Evolutionary conservation across 495 filamentous ascomycete species (phyloP).

Genomic region (Glonium stellatum): DNA sequence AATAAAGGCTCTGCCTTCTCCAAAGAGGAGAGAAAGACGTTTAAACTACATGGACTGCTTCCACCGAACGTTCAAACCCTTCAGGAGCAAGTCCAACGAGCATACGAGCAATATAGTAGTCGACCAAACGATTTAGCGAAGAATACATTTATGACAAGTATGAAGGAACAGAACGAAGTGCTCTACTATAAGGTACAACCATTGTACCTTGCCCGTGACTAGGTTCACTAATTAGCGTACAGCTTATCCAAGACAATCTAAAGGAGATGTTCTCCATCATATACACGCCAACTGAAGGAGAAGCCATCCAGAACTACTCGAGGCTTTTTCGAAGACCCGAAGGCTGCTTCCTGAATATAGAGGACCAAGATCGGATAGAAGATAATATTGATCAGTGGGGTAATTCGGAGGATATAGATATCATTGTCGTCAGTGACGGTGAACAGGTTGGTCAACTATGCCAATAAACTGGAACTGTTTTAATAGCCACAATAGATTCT

Average conservation of each 20-base stretch:
- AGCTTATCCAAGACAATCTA: conserved; percentile 58
- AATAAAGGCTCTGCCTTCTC: conserved; percentile 83
- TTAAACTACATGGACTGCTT: conserved; percentile 64
- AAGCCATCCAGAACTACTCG: conserved; percentile 85
- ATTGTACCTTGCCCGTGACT: background rate
- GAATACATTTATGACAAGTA: conserved; percentile 74
- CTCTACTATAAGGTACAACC: conserved; percentile 58
- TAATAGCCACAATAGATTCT: conserved; percentile 52
- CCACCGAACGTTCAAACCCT: conserved; percentile 68
- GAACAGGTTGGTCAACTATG: conserved; percentile 44
- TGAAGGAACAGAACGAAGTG: conserved; percentile 78
- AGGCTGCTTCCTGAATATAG: conserved; percentile 62
- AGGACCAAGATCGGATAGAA: conserved; percentile 52
- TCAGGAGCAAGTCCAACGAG: conserved; percentile 70
- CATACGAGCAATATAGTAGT: conserved; percentile 70
- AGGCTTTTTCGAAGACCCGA: conserved; percentile 69
- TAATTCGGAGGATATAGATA: conserved; percentile 66
- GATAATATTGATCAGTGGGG: conserved; percentile 62
- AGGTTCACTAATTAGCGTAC: background rate
- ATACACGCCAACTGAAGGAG: conserved; percentile 86
- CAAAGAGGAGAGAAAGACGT: conserved; percentile 56
- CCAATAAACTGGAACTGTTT: background rate
- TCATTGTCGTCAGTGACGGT: conserved; percentile 81
- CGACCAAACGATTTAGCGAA: conserved; percentile 58
- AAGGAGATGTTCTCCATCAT: conserved; percentile 86